Evolutionary conservation across 352 stramenopile genomes (phyloP).

Genomic region (Phytophthora pisi): DNA sequence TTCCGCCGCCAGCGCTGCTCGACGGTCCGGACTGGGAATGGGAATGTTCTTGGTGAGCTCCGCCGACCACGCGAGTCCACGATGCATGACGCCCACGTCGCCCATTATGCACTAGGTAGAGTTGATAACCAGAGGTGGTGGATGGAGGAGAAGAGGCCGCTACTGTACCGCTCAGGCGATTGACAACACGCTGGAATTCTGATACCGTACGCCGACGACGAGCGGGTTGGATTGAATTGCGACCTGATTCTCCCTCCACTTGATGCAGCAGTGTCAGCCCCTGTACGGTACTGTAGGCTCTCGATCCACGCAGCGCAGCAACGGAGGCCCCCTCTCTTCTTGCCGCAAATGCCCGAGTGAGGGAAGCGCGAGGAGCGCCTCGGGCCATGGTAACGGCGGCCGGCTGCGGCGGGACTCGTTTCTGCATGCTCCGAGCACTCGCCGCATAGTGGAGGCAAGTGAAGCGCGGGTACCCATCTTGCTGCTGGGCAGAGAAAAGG

Average conservation of each 20-base stretch:
- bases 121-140: no score
- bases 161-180: conserved; percentile 1
- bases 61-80: conserved; percentile 17
- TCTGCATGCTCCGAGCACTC: background rate
- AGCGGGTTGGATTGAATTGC: conserved; percentile 3
- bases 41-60: background rate
- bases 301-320: background rate
- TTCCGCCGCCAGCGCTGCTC: background rate
- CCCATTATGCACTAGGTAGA: conserved; percentile 16
- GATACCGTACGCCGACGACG: conserved; percentile 13
- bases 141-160: background rate
- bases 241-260: conserved; percentile 19
- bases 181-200: conserved; percentile 12
- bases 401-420: conserved; percentile 2
- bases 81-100: conserved; percentile 20
- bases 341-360: conserved; percentile 27
- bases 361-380: conserved; percentile 3
- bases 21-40: conserved; percentile 10
- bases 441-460: conserved; percentile 1
- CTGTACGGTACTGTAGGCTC: background rate
- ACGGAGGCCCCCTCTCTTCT: background rate
- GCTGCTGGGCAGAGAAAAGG: conserved; percentile 24
- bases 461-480: conserved; percentile 24
- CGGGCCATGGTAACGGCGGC: conserved; percentile 18
- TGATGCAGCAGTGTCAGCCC: background rate